Evolutionary conservation across 331 rosid species (phyloP), one percentile per base, ranked within the genome.

Genomic region (Arachis monticola): DNA sequence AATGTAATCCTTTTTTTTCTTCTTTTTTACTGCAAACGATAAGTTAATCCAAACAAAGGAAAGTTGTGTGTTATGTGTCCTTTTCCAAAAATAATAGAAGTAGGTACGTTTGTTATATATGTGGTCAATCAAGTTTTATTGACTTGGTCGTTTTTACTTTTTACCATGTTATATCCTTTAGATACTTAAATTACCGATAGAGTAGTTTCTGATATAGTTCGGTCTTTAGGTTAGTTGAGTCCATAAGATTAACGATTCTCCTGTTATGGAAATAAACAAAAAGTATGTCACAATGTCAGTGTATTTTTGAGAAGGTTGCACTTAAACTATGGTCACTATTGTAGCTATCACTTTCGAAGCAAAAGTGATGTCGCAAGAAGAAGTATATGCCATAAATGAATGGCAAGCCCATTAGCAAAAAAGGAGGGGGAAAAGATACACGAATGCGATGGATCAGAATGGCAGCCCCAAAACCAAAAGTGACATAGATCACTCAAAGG

Each of bases 11-110:
- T 35, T 35, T 35, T 35, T 35, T 35, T 35, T 35, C 4, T 35
- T 35, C 4, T 35, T 35, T 1, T 2, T 35, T 3, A 35, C n/a
- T 53, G 59, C 0, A 2, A 51, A 2, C 6, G 57, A 53, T 13
- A 53, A 53, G 8, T n/a, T 53, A 53, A 53, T 53, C 59, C 59
- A 53, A 53, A 51, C 13, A 13, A 3, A 53, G 14, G 3, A 64
- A 12, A 1, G 17, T 2, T 31, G 50, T 17, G 71, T 67, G 35
- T 31, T 64, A 40, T 35, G 40, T 35, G 4, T 10, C 51, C 44
- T 76, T 81, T 70, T 50, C 11, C 27, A 53, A 53, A 51, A 50
- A 9, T 44, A 64, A 12, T 46, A 42, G 44, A 75, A 27, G 67
- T 14, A 35, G 64, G 74, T 51, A 51, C 5, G 30, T 59, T 44